These are phyloP conservation scores for Plenodomus lindquistii DNA, from an alignment of 2,329 filamentous ascomycete species.

Conservation along the genomic window DNA sequence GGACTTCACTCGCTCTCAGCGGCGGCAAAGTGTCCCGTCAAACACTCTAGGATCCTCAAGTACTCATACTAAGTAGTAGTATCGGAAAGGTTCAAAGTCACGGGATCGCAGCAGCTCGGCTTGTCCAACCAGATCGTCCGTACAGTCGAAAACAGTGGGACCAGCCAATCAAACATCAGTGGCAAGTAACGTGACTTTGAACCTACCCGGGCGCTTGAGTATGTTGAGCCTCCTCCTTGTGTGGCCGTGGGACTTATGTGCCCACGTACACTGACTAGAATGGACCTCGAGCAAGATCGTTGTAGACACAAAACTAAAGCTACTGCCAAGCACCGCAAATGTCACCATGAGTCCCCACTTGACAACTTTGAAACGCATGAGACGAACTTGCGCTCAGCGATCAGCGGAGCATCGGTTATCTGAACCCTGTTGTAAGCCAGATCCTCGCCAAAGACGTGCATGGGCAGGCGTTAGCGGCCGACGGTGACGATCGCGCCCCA, in stretches of 20 bases:
- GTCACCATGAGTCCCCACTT: neutral
- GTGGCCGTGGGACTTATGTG: neutral
- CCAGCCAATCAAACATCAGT: too few species aligned
- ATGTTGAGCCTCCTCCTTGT: too few species aligned
- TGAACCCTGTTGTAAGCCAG: neutral
- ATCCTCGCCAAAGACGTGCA: slow-evolving; percentile 5
- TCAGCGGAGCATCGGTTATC: neutral
- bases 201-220: too few species aligned
- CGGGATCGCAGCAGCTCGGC: too few species aligned
- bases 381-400: slow-evolving; percentile 1
- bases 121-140: too few species aligned
- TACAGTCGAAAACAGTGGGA: too few species aligned
- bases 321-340: neutral
- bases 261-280: neutral
- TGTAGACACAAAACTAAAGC: neutral
- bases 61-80: too few species aligned
- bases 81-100: too few species aligned
- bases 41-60: too few species aligned
- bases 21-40: too few species aligned
- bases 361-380: slow-evolving; percentile 5
- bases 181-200: too few species aligned
- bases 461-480: slow-evolving; percentile 8
- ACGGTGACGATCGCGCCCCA: slow-evolving; percentile 22
- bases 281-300: neutral
- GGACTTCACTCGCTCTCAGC: too few species aligned